Conservation (phyloP, 2,329 filamentous ascomycete genomes). For the Xenosphaeropsis pyriputrescens region DNA sequence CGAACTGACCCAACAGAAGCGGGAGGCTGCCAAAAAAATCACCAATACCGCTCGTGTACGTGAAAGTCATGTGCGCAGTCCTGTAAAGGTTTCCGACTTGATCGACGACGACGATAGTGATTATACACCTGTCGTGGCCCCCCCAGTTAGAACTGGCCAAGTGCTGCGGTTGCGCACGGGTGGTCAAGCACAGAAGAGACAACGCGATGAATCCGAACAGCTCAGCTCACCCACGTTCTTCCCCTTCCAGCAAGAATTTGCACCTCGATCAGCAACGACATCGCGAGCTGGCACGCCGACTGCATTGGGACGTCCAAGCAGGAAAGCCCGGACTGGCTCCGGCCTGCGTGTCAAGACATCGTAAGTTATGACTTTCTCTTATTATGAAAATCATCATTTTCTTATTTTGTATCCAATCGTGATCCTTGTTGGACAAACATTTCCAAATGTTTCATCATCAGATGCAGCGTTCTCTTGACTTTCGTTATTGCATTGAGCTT, state of each 20-base stretch:
- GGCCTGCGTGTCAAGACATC: slow-evolving; percentile 48
- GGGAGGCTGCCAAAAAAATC: slow-evolving; percentile 13
- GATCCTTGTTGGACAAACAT: no score
- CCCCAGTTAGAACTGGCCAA: slow-evolving; percentile 6
- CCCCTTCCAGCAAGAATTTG: slow-evolving; percentile 27
- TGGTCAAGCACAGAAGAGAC: slow-evolving; percentile 5
- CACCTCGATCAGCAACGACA: slow-evolving; percentile 28
- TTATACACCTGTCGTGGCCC: slow-evolving; percentile 4
- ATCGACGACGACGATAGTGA: slow-evolving; percentile 11
- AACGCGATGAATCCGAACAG: slow-evolving; percentile 36
- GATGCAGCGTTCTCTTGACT: slow-evolving; percentile 1
- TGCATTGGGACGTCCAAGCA: slow-evolving; percentile 33
- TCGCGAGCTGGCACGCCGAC: slow-evolving; percentile 48
- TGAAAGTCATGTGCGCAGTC: slow-evolving; percentile 14
- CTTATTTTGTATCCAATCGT: slow-evolving; percentile 1
- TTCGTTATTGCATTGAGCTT: slow-evolving; percentile 2
- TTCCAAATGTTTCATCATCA: neutral
- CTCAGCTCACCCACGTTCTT: slow-evolving; percentile 35
- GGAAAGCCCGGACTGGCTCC: slow-evolving; percentile 42
- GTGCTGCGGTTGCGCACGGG: slow-evolving; percentile 10
- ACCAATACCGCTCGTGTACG: slow-evolving; percentile 7
- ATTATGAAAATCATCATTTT: slow-evolving; percentile 3
- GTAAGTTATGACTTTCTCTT: slow-evolving; percentile 30
- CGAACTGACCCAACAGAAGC: neutral
- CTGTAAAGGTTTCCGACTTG: slow-evolving; percentile 2